These are phyloP conservation scores for Delphinella strobiligena DNA, from an alignment of 2,329 filamentous ascomycete genomes.

Conservation along the genomic window DNA sequence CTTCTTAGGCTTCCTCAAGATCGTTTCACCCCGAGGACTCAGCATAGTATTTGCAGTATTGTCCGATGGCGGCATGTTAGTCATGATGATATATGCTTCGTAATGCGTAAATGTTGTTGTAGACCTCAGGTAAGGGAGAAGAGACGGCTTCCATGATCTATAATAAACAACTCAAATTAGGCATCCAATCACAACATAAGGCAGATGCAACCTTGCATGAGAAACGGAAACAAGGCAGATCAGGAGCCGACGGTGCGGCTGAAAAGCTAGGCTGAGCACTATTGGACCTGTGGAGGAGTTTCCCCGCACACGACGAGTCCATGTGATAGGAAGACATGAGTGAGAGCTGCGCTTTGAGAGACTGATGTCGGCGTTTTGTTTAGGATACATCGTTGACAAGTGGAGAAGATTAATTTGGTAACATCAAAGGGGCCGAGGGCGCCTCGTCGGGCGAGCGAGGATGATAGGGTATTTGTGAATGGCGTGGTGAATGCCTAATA, in stretches of 20 bases:
- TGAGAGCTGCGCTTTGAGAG: too few relatives aligned
- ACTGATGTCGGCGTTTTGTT: too few relatives aligned
- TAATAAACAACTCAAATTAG: conserved; percentile 1
- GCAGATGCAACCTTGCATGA: not conserved
- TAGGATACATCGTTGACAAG: not conserved
- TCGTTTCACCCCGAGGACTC: not conserved
- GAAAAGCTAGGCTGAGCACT: not conserved
- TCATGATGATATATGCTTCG: too few relatives aligned
- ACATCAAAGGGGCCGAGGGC: too few relatives aligned
- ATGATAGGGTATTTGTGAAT: too few relatives aligned
- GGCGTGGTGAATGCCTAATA: too few relatives aligned
- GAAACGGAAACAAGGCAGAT: not conserved
- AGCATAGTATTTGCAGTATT: too few relatives aligned
- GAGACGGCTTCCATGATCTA: not conserved
- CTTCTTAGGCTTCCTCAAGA: conserved; percentile 5
- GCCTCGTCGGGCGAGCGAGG: too few relatives aligned
- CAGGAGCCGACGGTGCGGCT: not conserved
- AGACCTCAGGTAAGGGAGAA: not conserved
- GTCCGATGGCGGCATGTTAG: too few relatives aligned
- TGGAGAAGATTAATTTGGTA: not conserved
- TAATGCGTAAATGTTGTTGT: too few relatives aligned
- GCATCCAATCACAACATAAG: not conserved
- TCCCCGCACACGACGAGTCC: conserved; percentile 1
- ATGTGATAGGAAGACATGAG: too few relatives aligned
- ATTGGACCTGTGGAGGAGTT: not conserved